Evolutionary conservation across 257 asterid genomes (phyloP), one percentile per base, ranked within the genome.

Genomic region (Solanum bukasovii): DNA sequence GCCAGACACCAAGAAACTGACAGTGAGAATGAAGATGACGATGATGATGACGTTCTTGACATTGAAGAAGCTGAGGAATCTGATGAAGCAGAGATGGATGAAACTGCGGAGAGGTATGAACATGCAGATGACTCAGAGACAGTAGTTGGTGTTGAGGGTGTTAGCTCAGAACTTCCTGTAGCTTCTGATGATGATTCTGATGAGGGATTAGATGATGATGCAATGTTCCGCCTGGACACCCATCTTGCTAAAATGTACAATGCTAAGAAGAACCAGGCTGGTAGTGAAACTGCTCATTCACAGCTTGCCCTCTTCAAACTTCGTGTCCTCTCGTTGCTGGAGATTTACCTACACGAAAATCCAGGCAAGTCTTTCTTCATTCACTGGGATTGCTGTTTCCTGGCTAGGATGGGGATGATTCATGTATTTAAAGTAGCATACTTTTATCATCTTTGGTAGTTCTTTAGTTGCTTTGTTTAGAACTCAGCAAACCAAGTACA

Each of bases 221-320:
- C 94, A 35, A 97, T 97, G 99, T 95, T 97, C 82, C 90, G 98
- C 49, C 94, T 96, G 96, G 99, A 97, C 90, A 87, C 93, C 21
- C 92, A 93, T 83, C 95, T 97, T 33, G 95, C 98, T 37, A 89
- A 87, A 37, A 94, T 94, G 87, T 93, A 94, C 87, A 92, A 94
- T 90, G 96, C 95, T 85, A 90, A 92, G 89, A 96, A 91, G 91
- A 96, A 96, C 92, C 98, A 94, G 87, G 94, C 94, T 89, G 98
- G 98, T 73, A 93, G 96, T 84, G 99, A 94, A 93, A 94, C 99
- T 85, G 95, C 99, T 67, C 99, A 96, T 86, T 97, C 99, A 82
- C 99, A 97, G 92, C 99, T 97, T 44, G 95, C 95, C 77, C 97
- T 97, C 83, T 97, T 97, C 91, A 97, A 97, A 90, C 99, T 97